phyloP scores from a whole-genome alignment of 371 early-diverging fungal species.

The Coemansia sp. region DNA sequence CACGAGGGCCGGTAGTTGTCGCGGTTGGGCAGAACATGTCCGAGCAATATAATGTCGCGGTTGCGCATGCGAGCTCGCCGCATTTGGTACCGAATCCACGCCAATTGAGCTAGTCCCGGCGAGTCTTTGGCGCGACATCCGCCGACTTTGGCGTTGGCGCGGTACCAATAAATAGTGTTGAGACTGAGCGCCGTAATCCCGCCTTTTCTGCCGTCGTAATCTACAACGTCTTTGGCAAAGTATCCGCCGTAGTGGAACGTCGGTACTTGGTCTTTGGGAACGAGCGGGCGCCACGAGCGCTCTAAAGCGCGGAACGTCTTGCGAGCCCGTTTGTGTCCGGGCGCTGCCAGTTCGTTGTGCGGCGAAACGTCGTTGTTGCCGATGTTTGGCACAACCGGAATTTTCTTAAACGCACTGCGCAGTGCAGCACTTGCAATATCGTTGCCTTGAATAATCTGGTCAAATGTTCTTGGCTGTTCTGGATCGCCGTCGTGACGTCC shows the following conservation, averaged over 20 bases:
- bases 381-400: constrained; percentile 45
- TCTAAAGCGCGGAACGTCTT: constrained; percentile 18
- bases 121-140: constrained; percentile 61
- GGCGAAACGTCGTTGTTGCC: constrained; percentile 85
- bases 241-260: constrained; percentile 71
- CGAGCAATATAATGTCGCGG: constrained; percentile 64
- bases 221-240: constrained; percentile 59
- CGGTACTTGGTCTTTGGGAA: constrained; percentile 60
- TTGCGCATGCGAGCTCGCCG: constrained; percentile 52
- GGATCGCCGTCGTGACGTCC: constrained; percentile 77
- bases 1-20: constrained; percentile 68
- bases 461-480: constrained; percentile 59
- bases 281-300: constrained; percentile 51
- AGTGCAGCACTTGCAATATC: constrained; percentile 12
- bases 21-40: constrained; percentile 74
- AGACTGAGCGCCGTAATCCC: constrained; percentile 58
- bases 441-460: constrained; percentile 56
- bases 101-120: constrained; percentile 67
- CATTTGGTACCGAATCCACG: constrained; percentile 68
- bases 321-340: constrained; percentile 56
- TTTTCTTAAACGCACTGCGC: constrained; percentile 10
- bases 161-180: constrained; percentile 74
- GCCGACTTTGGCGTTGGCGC: constrained; percentile 65
- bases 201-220: constrained; percentile 12
- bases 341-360: constrained; percentile 64